Conservation (phyloP, 2,329 filamentous ascomycete genomes). For the Epichloe baconii region DNA sequence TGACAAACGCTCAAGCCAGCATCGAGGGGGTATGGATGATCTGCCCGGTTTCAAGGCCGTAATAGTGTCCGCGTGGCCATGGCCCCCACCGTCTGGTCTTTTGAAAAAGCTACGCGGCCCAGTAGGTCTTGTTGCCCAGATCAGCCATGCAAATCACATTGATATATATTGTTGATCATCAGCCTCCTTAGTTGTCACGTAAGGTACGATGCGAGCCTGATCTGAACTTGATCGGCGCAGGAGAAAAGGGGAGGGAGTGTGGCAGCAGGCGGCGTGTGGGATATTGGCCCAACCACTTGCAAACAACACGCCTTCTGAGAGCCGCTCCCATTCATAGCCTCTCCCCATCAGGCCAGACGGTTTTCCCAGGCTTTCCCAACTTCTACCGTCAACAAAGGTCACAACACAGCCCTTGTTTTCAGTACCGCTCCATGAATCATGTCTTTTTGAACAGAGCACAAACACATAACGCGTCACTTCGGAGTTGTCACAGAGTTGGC, state of each 20-base stretch:
- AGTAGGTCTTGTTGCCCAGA: background rate
- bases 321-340: background rate
- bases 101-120: background rate
- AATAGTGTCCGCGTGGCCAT: background rate
- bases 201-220: background rate
- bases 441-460: background rate
- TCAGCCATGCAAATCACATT: background rate
- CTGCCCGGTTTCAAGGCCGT: background rate
- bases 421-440: background rate
- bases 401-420: background rate
- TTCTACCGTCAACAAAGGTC: background rate
- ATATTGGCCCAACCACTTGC: background rate
- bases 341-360: background rate
- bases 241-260: background rate
- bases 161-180: background rate
- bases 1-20: background rate
- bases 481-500: background rate
- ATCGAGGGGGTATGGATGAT: background rate
- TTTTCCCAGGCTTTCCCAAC: background rate
- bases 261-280: background rate
- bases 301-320: background rate
- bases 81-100: background rate
- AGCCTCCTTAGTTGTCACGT: background rate
- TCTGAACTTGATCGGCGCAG: background rate
- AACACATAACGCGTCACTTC: background rate